These are phyloP conservation scores for Dendrobium huoshanense DNA, from an alignment of 106 monocot species.

Conservation along the genomic window DNA sequence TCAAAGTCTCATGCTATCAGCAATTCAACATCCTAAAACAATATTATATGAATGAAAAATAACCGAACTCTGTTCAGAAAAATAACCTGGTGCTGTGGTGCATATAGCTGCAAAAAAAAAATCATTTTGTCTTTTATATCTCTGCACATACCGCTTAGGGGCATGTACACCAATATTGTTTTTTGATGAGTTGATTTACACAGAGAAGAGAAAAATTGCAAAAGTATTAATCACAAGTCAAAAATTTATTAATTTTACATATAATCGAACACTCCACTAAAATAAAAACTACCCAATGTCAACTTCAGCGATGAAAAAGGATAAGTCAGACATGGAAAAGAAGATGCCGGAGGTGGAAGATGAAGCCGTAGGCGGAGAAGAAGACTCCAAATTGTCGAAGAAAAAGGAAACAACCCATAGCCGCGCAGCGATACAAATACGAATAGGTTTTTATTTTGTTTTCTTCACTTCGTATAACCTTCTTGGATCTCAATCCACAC, in stretches of 20 bases:
- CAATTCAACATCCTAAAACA: not conserved
- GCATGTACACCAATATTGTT: constrained; percentile 83
- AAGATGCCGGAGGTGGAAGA: too few species aligned
- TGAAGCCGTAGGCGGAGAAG: too few species aligned
- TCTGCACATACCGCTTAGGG: constrained; percentile 74
- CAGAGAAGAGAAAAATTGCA: constrained; percentile 1
- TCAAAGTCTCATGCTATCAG: not conserved
- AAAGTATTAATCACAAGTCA: not conserved
- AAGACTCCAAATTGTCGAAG: too few species aligned
- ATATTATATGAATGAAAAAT: not conserved
- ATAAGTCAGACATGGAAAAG: too few species aligned
- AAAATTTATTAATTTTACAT: too few species aligned
- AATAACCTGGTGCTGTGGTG: constrained; percentile 87
- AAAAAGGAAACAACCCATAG: too few species aligned
- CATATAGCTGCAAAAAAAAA: constrained; percentile 70
- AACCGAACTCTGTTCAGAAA: not conserved
- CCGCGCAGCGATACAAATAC: too few species aligned
- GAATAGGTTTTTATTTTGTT: too few species aligned
- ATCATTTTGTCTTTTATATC: constrained; percentile 79
- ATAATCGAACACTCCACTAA: too few species aligned
- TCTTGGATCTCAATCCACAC: too few species aligned
- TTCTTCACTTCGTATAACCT: not conserved
- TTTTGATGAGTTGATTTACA: constrained; percentile 75
- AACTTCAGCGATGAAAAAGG: not conserved
- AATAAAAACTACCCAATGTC: too few species aligned